A percentile compares a stretch with the other conserved stretches of the same genome.
phyloP scores from a whole-genome alignment of 1,284 basidiomycete genomes.

The Trichosporon faecale region DNA sequence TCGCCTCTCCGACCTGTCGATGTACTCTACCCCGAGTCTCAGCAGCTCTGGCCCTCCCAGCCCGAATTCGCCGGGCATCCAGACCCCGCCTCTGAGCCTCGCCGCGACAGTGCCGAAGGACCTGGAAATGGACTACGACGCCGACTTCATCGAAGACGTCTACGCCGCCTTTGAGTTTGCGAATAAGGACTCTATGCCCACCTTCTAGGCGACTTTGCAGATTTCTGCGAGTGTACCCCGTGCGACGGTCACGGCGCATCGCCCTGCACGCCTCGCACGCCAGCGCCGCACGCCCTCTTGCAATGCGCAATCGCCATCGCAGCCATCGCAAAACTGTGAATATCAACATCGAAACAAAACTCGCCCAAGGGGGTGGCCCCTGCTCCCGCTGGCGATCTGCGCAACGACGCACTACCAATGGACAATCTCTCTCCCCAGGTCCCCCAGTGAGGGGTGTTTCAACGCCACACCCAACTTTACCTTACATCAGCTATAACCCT shows the following conservation, averaged over 20 bases:
- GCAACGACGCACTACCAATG: not conserved
- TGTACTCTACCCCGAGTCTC: not conserved
- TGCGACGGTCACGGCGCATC: too few species aligned
- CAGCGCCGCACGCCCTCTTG: too few species aligned
- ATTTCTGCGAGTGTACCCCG: too few species aligned
- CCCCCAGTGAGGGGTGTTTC: conserved; percentile 4
- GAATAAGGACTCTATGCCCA: conserved; percentile 1
- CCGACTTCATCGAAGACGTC: conserved; percentile 10
- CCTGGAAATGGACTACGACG: conserved; percentile 7
- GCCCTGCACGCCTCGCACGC: too few species aligned
- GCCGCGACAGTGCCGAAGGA: conserved; percentile 1
- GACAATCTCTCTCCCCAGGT: not conserved
- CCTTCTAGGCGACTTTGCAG: not conserved
- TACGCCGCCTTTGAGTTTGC: conserved; percentile 6
- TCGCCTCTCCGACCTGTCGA: not conserved
- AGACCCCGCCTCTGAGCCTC: not conserved
- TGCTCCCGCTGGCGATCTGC: conserved; percentile 5
- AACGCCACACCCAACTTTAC: not conserved
- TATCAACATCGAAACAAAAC: not conserved
- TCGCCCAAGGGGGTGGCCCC: not conserved
- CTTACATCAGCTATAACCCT: not conserved
- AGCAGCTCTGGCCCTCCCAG: not conserved
- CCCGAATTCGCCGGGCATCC: not conserved
- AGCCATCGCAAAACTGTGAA: not conserved
- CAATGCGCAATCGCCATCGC: too few species aligned